Evolutionary conservation across 192 early-diverging fungal species (phyloP).

Genomic region (Backusella macrospora): DNA sequence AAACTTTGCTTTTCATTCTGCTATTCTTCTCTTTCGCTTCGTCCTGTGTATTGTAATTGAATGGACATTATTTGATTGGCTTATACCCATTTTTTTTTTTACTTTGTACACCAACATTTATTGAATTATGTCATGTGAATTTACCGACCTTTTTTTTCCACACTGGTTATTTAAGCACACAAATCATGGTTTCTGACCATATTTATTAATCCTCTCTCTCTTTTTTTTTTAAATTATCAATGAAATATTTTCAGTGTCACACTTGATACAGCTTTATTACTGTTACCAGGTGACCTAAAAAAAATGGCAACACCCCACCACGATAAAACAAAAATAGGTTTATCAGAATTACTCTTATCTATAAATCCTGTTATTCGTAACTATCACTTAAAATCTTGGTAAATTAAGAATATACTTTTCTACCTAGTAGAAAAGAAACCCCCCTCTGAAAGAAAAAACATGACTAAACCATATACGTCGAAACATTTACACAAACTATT

Average conservation of each 20-base stretch:
- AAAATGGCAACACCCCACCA: too few relatives aligned
- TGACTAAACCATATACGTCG: too few relatives aligned
- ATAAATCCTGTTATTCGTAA: too few relatives aligned
- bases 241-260: neutral
- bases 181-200: neutral
- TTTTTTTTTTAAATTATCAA: neutral
- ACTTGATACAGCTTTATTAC: neutral
- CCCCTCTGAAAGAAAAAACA: too few relatives aligned
- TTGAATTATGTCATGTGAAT: neutral
- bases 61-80: neutral
- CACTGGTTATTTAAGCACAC: neutral
- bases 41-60: neutral
- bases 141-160: slow-evolving; percentile 4
- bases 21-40: neutral
- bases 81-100: neutral
- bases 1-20: neutral
- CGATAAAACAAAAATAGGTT: too few relatives aligned
- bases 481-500: too few relatives aligned
- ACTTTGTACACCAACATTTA: neutral
- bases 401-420: too few relatives aligned
- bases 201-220: neutral
- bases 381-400: too few relatives aligned
- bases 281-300: neutral
- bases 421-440: too few relatives aligned
- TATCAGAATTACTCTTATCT: too few relatives aligned